Evolutionary conservation across 371 early-diverging fungal species (phyloP).

Genomic region (Mucor racemosus): DNA sequence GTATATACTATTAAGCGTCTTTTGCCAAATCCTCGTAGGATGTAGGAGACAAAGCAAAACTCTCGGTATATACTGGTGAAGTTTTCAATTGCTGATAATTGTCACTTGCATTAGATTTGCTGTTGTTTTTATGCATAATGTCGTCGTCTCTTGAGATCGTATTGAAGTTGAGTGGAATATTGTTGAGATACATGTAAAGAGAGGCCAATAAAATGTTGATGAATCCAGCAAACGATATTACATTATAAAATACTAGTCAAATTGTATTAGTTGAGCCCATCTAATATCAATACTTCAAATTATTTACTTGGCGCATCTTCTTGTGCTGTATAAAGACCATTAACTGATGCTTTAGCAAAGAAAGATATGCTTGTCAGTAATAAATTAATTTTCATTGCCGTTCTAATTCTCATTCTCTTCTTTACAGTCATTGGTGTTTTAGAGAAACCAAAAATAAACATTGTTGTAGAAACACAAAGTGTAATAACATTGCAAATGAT

Average conservation of each 20-base stretch:
- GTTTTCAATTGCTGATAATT: background rate
- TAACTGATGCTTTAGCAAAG: background rate
- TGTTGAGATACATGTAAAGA: no score
- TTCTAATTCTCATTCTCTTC: background rate
- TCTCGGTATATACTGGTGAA: background rate
- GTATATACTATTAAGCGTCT: no score
- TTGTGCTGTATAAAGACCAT: background rate
- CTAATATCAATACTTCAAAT: background rate
- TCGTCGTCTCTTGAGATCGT: background rate
- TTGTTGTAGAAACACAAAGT: background rate
- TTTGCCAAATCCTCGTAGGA: background rate
- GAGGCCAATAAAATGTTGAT: no score
- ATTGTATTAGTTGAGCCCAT: background rate
- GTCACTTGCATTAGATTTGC: background rate
- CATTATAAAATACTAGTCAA: no score
- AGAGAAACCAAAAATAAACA: background rate
- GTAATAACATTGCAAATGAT: background rate
- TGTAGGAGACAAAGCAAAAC: background rate
- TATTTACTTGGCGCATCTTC: background rate
- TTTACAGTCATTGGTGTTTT: background rate
- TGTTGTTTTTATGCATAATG: background rate
- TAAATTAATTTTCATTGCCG: background rate
- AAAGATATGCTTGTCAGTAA: background rate
- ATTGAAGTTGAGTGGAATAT: background rate
- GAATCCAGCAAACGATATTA: no score